phyloP scores from a whole-genome alignment of 495 filamentous ascomycete genomes.

The Symbiotaphrina buchneri region DNA sequence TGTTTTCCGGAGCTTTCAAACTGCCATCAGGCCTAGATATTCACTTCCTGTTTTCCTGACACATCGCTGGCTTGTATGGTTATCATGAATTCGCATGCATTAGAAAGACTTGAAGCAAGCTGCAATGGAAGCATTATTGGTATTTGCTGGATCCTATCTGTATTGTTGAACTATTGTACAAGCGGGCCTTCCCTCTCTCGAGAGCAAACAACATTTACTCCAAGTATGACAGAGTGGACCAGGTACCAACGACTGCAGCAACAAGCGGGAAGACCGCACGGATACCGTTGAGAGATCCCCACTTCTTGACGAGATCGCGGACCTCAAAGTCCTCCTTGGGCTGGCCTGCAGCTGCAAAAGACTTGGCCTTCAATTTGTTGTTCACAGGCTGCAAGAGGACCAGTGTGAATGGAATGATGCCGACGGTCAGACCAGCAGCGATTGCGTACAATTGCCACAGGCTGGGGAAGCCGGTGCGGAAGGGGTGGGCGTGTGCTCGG shows the following conservation, averaged over 20 bases:
- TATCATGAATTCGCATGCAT: too few species aligned
- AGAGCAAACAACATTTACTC: too few species aligned
- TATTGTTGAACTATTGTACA: too few species aligned
- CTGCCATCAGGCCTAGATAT: too few species aligned
- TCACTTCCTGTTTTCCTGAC: too few species aligned
- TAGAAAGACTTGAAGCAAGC: too few species aligned
- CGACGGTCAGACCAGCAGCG: slow-evolving; percentile 16
- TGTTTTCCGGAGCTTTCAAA: too few species aligned
- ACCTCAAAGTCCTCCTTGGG: background rate
- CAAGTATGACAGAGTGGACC: background rate
- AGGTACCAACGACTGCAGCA: background rate
- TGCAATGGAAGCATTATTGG: too few species aligned
- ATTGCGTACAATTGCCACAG: slow-evolving; percentile 16
- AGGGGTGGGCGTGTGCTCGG: slow-evolving; percentile 6
- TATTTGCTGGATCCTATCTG: too few species aligned
- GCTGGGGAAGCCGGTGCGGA: slow-evolving; percentile 4
- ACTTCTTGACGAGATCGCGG: slow-evolving; percentile 25
- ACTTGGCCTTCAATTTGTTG: slow-evolving; percentile 14
- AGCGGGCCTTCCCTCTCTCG: too few species aligned
- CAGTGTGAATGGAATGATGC: slow-evolving; percentile 26
- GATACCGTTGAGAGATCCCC: slow-evolving; percentile 29
- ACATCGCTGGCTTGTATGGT: too few species aligned
- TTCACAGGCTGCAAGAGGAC: slow-evolving; percentile 21
- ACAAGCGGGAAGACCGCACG: slow-evolving; percentile 12
- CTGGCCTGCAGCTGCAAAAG: slow-evolving; percentile 13